Percentiles rank a stretch among this genome's conserved stretches.
These are phyloP conservation scores for Citrus trifoliata DNA, from an alignment of 345 rosid genomes.

Conservation along the genomic window DNA sequence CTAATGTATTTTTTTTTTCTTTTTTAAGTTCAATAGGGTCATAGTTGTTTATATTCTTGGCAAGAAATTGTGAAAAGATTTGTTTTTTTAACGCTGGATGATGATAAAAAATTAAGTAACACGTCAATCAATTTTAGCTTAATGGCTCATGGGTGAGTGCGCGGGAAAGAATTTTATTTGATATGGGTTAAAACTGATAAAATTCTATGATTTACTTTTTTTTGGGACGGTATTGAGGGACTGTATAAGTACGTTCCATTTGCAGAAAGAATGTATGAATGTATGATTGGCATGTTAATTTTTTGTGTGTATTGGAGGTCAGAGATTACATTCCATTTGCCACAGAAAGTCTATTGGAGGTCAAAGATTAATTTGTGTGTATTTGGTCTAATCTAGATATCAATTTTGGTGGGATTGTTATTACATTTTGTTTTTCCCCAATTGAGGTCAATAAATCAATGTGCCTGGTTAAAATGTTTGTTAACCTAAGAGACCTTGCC, in stretches of 20 bases:
- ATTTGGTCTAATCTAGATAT: not conserved
- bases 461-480: not conserved
- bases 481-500: not conserved
- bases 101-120: not conserved
- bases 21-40: not conserved
- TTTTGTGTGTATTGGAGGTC: not conserved
- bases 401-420: not conserved
- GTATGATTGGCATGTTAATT: not conserved
- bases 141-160: not conserved
- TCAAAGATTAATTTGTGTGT: not conserved
- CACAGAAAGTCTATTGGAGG: not conserved
- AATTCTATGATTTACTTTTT: not conserved
- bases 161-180: not conserved
- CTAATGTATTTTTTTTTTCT: not conserved
- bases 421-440: not conserved
- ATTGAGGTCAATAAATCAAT: not conserved
- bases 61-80: not conserved
- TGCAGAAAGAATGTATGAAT: not conserved
- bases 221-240: not conserved
- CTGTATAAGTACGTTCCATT: not conserved
- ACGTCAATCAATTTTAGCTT: not conserved
- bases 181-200: not conserved
- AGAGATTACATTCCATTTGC: not conserved
- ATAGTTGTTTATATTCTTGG: not conserved
- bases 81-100: not conserved